A percentile compares a stretch with the other conserved stretches of the same genome.
These are phyloP conservation scores for Phlegmacium glaucopus DNA, from an alignment of 768 basidiomycete species.

Conservation along the genomic window DNA sequence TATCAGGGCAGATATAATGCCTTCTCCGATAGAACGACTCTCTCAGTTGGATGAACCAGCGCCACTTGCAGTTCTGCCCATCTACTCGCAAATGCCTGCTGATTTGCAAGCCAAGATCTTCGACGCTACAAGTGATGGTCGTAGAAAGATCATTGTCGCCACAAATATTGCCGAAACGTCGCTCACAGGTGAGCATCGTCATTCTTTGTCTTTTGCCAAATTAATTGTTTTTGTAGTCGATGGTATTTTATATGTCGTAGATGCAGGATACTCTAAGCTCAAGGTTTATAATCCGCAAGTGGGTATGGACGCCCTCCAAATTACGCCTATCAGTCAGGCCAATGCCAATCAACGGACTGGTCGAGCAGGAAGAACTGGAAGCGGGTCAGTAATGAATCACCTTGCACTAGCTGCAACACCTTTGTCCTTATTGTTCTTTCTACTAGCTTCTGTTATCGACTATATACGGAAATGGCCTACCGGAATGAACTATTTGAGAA, in stretches of 20 bases:
- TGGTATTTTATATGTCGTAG: constrained; percentile 95
- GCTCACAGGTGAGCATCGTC: constrained; percentile 63
- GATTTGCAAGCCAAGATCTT: constrained; percentile 99
- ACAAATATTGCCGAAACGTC: constrained; percentile 99
- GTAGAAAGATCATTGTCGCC: constrained; percentile 96
- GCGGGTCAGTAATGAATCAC: constrained; percentile 57
- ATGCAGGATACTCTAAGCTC: constrained; percentile 94
- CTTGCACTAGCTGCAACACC: background rate
- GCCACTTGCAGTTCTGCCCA: constrained; percentile 88
- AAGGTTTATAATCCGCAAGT: constrained; percentile 99
- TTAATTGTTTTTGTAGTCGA: constrained; percentile 58
- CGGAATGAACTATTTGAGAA: constrained; percentile 94
- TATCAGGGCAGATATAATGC: constrained; percentile 3
- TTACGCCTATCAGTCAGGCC: constrained; percentile 98
- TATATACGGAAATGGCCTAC: constrained; percentile 96
- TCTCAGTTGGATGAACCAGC: constrained; percentile 89
- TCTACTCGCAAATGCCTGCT: constrained; percentile 99
- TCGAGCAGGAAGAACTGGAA: constrained; percentile 94
- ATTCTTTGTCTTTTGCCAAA: constrained; percentile 7
- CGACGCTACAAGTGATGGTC: constrained; percentile 88
- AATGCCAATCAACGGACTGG: constrained; percentile 97
- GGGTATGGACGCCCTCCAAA: constrained; percentile 98
- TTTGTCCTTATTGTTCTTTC: constrained; percentile 2
- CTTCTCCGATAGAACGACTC: constrained; percentile 70
- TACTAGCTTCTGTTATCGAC: constrained; percentile 85